These are phyloP conservation scores for Mycena haematopus DNA, from an alignment of 768 basidiomycete genomes.

Conservation along the genomic window DNA sequence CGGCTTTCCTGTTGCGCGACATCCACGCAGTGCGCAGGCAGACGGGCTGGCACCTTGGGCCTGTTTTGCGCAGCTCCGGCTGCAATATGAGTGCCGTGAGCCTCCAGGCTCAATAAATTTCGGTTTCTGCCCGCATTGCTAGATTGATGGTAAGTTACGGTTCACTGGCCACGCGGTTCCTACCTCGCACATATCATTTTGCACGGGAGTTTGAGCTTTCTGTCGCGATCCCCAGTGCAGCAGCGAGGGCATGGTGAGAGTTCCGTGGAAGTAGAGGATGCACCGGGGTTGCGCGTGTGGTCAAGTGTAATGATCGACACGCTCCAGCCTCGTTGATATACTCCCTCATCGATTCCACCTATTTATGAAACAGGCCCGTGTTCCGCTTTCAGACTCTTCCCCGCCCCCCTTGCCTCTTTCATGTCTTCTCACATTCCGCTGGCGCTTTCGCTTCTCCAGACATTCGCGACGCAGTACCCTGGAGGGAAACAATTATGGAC, in stretches of 20 bases:
- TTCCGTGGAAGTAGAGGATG: constrained; percentile 32
- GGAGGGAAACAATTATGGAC: constrained; percentile 40
- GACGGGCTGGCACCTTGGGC: constrained; percentile 45
- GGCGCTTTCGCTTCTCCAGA: constrained; percentile 50
- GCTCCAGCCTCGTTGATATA: constrained; percentile 45
- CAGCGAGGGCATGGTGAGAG: constrained; percentile 47
- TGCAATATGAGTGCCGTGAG: constrained; percentile 62
- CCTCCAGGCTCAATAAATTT: constrained; percentile 67
- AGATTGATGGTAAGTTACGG: constrained; percentile 14
- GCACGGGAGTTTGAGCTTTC: constrained; percentile 35
- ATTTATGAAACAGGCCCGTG: constrained; percentile 31
- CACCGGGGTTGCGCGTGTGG: constrained; percentile 25
- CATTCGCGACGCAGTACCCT: constrained; percentile 45
- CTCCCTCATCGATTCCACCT: constrained; percentile 24
- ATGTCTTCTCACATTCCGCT: constrained; percentile 55
- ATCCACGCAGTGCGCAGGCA: constrained; percentile 57
- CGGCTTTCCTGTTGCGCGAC: constrained; percentile 56
- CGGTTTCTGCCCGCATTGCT: constrained; percentile 66
- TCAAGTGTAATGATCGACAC: constrained; percentile 33
- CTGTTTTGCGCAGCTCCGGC: constrained; percentile 64
- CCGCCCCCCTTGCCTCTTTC: constrained; percentile 7
- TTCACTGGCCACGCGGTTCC: constrained; percentile 11
- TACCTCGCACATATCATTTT: constrained; percentile 56
- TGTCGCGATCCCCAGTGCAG: constrained; percentile 48
- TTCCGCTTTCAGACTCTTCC: constrained; percentile 26